Percentiles rank a stretch among this genome's conserved stretches.
Conservation (phyloP, 2,329 filamentous ascomycete genomes). For the Botrytis pseudocinerea region DNA sequence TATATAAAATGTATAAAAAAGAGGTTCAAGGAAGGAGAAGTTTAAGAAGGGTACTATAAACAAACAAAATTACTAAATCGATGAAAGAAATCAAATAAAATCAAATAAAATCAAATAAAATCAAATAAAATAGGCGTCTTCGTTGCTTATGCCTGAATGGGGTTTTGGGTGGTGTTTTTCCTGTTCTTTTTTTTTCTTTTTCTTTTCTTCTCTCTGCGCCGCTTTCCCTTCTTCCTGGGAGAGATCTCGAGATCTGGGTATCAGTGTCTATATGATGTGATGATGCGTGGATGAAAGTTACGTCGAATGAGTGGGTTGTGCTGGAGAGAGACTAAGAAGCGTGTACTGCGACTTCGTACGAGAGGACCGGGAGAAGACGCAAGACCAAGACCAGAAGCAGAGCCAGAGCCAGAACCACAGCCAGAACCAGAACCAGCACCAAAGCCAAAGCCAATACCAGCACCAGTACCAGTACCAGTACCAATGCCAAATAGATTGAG, state of each 20-base stretch:
- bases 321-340: too few species aligned
- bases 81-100: slow-evolving; percentile 15
- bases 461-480: too few species aligned
- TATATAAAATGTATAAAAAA: not conserved
- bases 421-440: too few species aligned
- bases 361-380: not conserved
- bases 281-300: not conserved
- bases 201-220: not conserved
- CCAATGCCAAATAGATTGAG: not conserved
- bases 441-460: too few species aligned
- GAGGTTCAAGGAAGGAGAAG: not conserved
- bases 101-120: slow-evolving; percentile 17
- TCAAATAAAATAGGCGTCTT: slow-evolving; percentile 30
- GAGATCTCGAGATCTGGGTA: not conserved
- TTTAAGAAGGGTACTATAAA: not conserved
- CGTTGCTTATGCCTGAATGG: slow-evolving; percentile 25
- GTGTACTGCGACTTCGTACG: too few species aligned
- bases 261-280: not conserved
- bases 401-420: too few species aligned
- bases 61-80: not conserved
- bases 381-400: too few species aligned
- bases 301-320: not conserved
- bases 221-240: not conserved
- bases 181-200: not conserved
- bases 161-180: not conserved